phyloP scores from a whole-genome alignment of 768 basidiomycete genomes.

The Leucosporidium scottii region DNA sequence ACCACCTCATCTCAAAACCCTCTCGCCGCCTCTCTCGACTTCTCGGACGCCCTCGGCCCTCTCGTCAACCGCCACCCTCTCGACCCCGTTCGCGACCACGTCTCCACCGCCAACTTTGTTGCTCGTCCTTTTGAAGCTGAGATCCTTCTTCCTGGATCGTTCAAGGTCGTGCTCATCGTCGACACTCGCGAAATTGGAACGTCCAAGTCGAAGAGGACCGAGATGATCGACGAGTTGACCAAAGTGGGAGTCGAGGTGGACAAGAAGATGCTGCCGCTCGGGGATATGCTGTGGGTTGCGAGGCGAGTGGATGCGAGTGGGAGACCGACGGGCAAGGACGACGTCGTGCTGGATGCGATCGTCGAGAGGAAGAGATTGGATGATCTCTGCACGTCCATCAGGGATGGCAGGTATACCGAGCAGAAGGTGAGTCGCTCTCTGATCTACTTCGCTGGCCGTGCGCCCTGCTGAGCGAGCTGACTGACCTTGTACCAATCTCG shows the following conservation, averaged over 20 bases:
- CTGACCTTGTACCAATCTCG: not conserved
- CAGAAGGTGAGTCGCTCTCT: constrained; percentile 40
- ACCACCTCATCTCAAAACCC: not conserved
- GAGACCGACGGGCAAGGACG: constrained; percentile 38
- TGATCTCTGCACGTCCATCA: constrained; percentile 43
- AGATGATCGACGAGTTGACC: constrained; percentile 38
- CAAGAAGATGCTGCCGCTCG: constrained; percentile 42
- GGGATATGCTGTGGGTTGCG: constrained; percentile 48
- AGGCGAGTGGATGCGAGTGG: constrained; percentile 25
- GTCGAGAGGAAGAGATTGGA: constrained; percentile 47
- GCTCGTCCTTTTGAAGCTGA: constrained; percentile 34
- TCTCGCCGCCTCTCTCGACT: constrained; percentile 10
- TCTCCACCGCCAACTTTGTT: not conserved
- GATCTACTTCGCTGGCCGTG: too few relatives aligned
- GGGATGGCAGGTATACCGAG: constrained; percentile 43
- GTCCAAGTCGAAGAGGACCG: constrained; percentile 36
- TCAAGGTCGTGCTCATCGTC: constrained; percentile 44
- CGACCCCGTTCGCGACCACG: constrained; percentile 21
- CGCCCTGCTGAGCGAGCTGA: too few relatives aligned
- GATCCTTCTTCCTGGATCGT: constrained; percentile 41
- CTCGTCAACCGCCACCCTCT: constrained; percentile 29
- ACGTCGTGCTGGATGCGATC: constrained; percentile 46
- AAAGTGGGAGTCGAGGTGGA: constrained; percentile 41
- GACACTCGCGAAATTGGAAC: constrained; percentile 44
- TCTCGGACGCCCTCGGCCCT: not conserved